Evolutionary conservation across 1,139 yeast species (phyloP), one percentile per base, ranked within the genome.

Genomic region (Candida labiduridarum): DNA sequence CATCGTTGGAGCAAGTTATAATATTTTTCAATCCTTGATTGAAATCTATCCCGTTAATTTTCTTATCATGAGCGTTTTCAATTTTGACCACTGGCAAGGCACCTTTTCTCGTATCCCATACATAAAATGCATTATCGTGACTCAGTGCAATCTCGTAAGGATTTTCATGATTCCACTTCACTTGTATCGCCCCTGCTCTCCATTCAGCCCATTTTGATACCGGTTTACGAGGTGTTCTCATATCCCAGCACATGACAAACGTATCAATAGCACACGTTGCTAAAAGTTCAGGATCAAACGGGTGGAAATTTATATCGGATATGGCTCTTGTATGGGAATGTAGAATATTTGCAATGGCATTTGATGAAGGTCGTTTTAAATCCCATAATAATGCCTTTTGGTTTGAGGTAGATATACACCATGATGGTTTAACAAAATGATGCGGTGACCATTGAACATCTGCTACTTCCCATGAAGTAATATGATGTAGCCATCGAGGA

Each of bases 381-480:
- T 94, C 95, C 99, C 99, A 94, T 3, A 94, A 83, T 59, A 94
- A 73, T 0, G 97, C 98, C 67, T 94, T 92, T 63, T 94, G 99
- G 65, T 94, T 94, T 1, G 96, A 88, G 0, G 98, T 91, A 0
- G 96, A 89, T 0, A 92, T 87, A 48, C 95, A 91, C 96, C 97
- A 91, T 15, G 87, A 79, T 0, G 96, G 95, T 55, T 88, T 88
- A 0, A 84, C 78, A 10, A 80, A 76, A 63, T 90, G 96, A 52
- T 76, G 80, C 0, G 98, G 97, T 2, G 96, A 89, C 98, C 99
- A 94, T 65, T 94, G 98, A 0, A 92, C 97, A 65, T 94, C 97
- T 0, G 99, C 97, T 1, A 94, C 99, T 66, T 94, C 98, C 99
- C 99, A 95, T 0, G 96, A 85, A 0, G 98, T 92, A 31, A 85